Evolutionary conservation across 495 filamentous ascomycete genomes (phyloP), one percentile per base, ranked within the genome.

Genomic region (Filosporella fistucella): DNA sequence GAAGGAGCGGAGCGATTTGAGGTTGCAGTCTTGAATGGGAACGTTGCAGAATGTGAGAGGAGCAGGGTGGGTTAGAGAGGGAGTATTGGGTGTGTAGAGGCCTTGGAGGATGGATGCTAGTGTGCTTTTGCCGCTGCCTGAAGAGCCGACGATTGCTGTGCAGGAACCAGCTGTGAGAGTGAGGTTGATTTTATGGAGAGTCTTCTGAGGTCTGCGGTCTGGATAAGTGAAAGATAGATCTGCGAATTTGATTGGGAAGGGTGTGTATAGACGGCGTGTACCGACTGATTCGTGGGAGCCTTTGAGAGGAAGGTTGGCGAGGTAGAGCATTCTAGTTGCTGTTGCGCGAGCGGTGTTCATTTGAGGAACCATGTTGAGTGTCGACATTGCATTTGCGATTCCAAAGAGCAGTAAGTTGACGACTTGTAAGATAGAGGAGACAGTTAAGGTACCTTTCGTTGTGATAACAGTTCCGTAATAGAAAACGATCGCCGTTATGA

Each of bases 101-200:
- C 78, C 73, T 0, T 93, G 65, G 0, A 97, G 72, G 0, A 98
- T 66, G 0, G 82, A 81, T 1, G 82, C 78, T 33, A 96, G 76
- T 1, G 94, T 97, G 12, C 83, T 89, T 68, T 98, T 98, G 0
- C 93, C 91, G 20, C 80, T 86, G 0, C 94, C 94, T 0, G 90
- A 96, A 3, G 76, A 63, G 11, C 89, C 90, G 13, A 93, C 89
- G 25, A 95, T 77, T 4, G 88, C 88, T 3, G 79, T 86, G 49
- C 75, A 84, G 0, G 72, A 79, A 16, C 79, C 78, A 0, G 69
- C 53, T 6, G 69, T 49, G 47, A 95, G 75, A 1, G 54, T 64
- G n/a, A 94, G 59, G 29, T 68, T 80, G 36, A 94, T 58, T 35
- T 76, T 62, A 11, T 67, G 67, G 4, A 96, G 67, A 7, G 85